Base-by-base conservation (phyloP, 148 eudicot species). In the Polygonum maritimum region DNA sequence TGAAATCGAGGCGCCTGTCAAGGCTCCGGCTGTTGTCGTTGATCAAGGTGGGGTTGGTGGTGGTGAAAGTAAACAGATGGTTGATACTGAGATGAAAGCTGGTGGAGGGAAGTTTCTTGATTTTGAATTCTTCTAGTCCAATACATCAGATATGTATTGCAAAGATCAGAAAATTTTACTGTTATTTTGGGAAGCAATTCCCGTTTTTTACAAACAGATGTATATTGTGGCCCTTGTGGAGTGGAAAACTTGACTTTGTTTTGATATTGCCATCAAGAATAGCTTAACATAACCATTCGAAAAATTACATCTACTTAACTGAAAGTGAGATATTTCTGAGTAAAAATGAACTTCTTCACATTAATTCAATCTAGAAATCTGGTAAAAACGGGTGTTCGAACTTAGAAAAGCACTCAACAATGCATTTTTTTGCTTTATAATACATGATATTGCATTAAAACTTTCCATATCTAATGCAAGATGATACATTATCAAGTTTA, bases 81-180 rank as follows among this genome's bases (percentile, higher is more conserved):
- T 26, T 7, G 47, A 39, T 51, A 54, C 44, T 0, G 77, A 55
- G 15, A 36, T 55, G 77, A 75, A 54, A 57, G 44, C 77, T n/a
- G 77, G 77, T 51, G 77, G 75, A 45, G 75, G 77, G 57, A 75
- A 75, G 44, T 75, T 31, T 75, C 33, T 75, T 48, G 77, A 75
- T 67, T 75, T 75, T 21, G 77, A 75, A 75, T 75, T 75, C 77
- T 75, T 75, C 55, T 75, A 75, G 77, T 14, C 35, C 41, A 35
- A 38, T 44, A 44, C 9, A 16, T 67, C 71, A 35, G 11, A 38
- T 15, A 0, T 44, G 47, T 44, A 2, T 44, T 44, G 47, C 47
- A 44, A 44, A 38, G 41, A 38, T 18, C 38, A 19, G 36, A 72
- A 44, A 41, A 72, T 19, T 19, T 44, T 44, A 44, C 47, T 44